Evolutionary conservation across 169 alveolate genomes (phyloP), one percentile per base, ranked within the genome.

Genomic region (Amoebophrya sp.): DNA sequence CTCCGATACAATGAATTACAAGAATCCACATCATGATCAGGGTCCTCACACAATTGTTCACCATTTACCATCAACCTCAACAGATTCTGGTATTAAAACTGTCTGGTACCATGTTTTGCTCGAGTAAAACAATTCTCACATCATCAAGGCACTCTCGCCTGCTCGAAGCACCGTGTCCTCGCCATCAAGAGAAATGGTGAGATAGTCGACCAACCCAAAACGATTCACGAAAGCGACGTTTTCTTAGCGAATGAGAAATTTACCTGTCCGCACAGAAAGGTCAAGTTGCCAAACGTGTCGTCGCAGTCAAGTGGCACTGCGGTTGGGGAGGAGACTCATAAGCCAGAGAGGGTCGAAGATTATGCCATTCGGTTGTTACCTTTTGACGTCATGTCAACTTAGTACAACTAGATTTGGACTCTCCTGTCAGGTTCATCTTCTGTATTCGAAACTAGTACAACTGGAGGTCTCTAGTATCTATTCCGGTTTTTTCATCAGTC

Each of bases 281-380:
- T 95, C 92, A 93, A 95, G 94, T 54, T 95, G 2, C 96, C 95
- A 0, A 14, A n/a, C n/a, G n/a, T n/a, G n/a, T n/a, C 24, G 89
- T 3, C 89, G 89, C 39, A 77, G 89, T 2, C 53, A 14, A 3
- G 29, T 40, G n/a, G n/a, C 53, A 10, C 12, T 29, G 38, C 90
- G 3, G 90, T 38, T 36, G 54, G 91, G 53, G 94, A 93, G 65
- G 94, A 93, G 93, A 93, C 94, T 26, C 94, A 93, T 92, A 93
- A 93, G 89, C 93, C 89, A 90, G 96, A 94, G 76, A 95, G 96
- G 24, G 95, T 95, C 41, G 96, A 96, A 92, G 97, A 96, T 78
- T n/a, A n/a, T n/a, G n/a, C n/a, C n/a, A n/a, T n/a, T n/a, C n/a
- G n/a, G n/a, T n/a, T n/a, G n/a, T n/a, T n/a, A n/a, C n/a, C n/a